These are phyloP conservation scores for Colletotrichum orchidophilum DNA, from an alignment of 2,329 filamentous ascomycete species.

Conservation along the genomic window DNA sequence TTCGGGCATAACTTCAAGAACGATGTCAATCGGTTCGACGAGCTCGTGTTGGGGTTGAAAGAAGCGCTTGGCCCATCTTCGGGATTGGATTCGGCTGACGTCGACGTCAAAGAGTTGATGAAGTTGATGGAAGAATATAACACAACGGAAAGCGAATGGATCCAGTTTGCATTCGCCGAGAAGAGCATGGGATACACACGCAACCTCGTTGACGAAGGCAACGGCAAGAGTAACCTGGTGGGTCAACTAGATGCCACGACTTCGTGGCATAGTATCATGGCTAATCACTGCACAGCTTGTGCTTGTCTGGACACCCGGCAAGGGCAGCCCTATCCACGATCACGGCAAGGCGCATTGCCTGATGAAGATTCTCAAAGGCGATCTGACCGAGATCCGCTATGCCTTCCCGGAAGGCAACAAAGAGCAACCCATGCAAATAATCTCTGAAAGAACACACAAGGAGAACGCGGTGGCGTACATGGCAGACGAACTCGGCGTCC, in stretches of 20 bases:
- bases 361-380: slow-evolving; percentile 87
- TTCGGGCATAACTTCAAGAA: slow-evolving; percentile 29
- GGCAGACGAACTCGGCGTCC: slow-evolving; percentile 88
- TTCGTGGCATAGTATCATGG: slow-evolving; percentile 42
- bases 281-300: slow-evolving; percentile 68
- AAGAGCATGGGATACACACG: slow-evolving; percentile 78
- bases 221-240: slow-evolving; percentile 80
- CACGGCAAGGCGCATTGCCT: slow-evolving; percentile 90
- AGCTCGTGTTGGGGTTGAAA: slow-evolving; percentile 78
- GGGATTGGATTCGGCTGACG: slow-evolving; percentile 82
- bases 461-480: slow-evolving; percentile 88
- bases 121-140: slow-evolving; percentile 79
- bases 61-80: slow-evolving; percentile 80
- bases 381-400: slow-evolving; percentile 83
- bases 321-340: slow-evolving; percentile 87
- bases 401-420: slow-evolving; percentile 67
- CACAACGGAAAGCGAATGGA: slow-evolving; percentile 77
- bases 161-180: slow-evolving; percentile 78
- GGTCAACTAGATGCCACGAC: slow-evolving; percentile 41
- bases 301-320: slow-evolving; percentile 88
- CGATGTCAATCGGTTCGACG: slow-evolving; percentile 66
- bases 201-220: slow-evolving; percentile 90
- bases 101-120: slow-evolving; percentile 78
- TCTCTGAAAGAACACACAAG: slow-evolving; percentile 73
- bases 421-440: slow-evolving; percentile 52